Evolutionary conservation across 2,329 filamentous ascomycete species (phyloP).

Genomic region (Colletotrichum chlorophyti): DNA sequence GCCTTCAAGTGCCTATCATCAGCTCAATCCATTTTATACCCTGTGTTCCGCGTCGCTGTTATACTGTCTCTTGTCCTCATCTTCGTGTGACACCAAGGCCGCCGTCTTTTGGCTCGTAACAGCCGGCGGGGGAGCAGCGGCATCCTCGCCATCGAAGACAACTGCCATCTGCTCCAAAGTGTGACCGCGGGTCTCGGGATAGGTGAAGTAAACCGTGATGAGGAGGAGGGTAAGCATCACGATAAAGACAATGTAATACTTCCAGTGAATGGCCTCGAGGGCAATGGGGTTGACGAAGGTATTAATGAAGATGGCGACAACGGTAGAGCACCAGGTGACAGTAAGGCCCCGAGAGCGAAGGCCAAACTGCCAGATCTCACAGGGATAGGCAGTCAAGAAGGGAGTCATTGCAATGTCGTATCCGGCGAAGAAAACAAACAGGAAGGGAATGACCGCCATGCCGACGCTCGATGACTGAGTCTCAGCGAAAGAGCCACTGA

Average conservation of each 20-base stretch:
- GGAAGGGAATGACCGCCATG: constrained; percentile 40
- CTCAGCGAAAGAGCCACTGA: constrained; percentile 27
- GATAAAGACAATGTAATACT: constrained; percentile 53
- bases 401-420: constrained; percentile 25
- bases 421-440: constrained; percentile 48
- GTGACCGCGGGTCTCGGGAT: constrained; percentile 23
- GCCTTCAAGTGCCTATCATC: too few relatives aligned
- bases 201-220: constrained; percentile 15
- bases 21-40: background rate
- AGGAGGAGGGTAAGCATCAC: constrained; percentile 34
- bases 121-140: background rate
- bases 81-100: background rate
- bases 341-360: constrained; percentile 17
- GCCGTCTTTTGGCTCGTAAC: constrained; percentile 19
- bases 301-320: constrained; percentile 31
- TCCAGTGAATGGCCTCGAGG: constrained; percentile 48
- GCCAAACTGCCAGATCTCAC: constrained; percentile 24
- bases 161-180: constrained; percentile 26
- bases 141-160: constrained; percentile 25
- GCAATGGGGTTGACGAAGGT: constrained; percentile 51
- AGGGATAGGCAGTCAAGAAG: constrained; percentile 22
- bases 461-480: constrained; percentile 33
- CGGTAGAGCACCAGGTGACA: constrained; percentile 16
- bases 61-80: background rate
- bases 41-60: background rate